Percentiles rank a stretch among this genome's conserved stretches.
phyloP scores from a whole-genome alignment of 805 yeast species.

The Pichia membranifaciens region DNA sequence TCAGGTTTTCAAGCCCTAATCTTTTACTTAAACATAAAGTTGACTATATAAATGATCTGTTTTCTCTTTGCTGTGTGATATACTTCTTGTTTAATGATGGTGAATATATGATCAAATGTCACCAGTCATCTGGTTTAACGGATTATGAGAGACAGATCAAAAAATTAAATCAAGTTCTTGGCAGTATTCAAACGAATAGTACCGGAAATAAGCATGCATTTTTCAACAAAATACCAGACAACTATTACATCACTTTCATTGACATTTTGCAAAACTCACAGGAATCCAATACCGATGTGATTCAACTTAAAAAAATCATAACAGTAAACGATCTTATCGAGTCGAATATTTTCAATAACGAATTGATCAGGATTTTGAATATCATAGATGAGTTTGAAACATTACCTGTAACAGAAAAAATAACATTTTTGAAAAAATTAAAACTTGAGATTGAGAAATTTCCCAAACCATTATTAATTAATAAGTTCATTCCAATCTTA shows the following conservation, averaged over 20 bases:
- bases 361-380: constrained; percentile 72
- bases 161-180: constrained; percentile 27
- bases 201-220: constrained; percentile 39
- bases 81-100: constrained; percentile 55
- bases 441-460: constrained; percentile 47
- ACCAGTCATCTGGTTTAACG: constrained; percentile 33
- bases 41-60: constrained; percentile 69
- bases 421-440: constrained; percentile 63
- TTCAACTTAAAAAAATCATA: constrained; percentile 26
- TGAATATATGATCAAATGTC: constrained; percentile 39
- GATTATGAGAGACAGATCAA: constrained; percentile 53
- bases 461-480: constrained; percentile 51
- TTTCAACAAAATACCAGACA: constrained; percentile 55
- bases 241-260: constrained; percentile 44
- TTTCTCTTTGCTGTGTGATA: constrained; percentile 75
- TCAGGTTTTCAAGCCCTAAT: constrained; percentile 83
- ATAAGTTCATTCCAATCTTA: constrained; percentile 70
- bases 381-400: constrained; percentile 81
- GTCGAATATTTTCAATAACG: constrained; percentile 74
- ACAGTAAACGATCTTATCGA: constrained; percentile 63
- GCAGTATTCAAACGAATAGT: constrained; percentile 25
- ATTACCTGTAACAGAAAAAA: constrained; percentile 59
- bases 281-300: constrained; percentile 28
- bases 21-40: constrained; percentile 59
- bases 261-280: constrained; percentile 46